Evolutionary conservation across 2,329 filamentous ascomycete genomes (phyloP), one percentile per base, ranked within the genome.

Genomic region (Diaporthe citrichinensis): DNA sequence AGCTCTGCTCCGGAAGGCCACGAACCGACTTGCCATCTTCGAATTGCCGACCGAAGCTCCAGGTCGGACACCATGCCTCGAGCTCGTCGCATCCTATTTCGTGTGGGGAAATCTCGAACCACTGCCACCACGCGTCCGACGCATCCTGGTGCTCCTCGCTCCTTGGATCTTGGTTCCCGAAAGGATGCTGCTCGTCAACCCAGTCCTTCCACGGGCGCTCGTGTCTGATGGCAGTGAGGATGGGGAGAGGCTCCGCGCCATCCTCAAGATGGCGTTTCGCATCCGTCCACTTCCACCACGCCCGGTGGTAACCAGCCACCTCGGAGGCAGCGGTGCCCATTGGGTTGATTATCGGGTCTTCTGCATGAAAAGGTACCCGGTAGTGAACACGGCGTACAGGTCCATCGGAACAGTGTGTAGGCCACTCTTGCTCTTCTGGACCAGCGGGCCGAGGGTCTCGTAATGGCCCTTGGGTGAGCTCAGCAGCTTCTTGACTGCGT

Each of bases 151-250:
- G 73, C 65, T 74, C 73, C 20, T 72, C 71, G 49, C 44, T 39
- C 34, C 71, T 39, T 1, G 59, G 28, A 9, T 59, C 46, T 46
- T 74, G 65, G 17, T 44, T 61, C 20, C 51, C 28, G 31, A 74
- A 74, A 6, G 73, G 73, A 17, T 74, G 39, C 28, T 74, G 65
- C 41, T 72, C 71, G 44, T 74, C 73, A 15, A 61, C 58, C 73
- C 73, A 74, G 34, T 74, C 51, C 23, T 74, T 72, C 73, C 73
- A 74, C n/a, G 67, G 73, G 36, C 73, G 73, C 65, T 72, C 73
- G 28, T 74, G 73, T 25, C 73, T 69, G 36, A 74, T 72, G n/a
- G 73, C 73, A 20, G 73, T 74, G 9, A 74, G 57, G n/a, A 74
- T 55, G 23, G 73, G 73, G 7, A 62, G 67, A 14, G 73, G 73